Evolutionary conservation across 2,329 filamentous ascomycete genomes (phyloP), one percentile per base, ranked within the genome.

Genomic region (Colletotrichum aenigma): DNA sequence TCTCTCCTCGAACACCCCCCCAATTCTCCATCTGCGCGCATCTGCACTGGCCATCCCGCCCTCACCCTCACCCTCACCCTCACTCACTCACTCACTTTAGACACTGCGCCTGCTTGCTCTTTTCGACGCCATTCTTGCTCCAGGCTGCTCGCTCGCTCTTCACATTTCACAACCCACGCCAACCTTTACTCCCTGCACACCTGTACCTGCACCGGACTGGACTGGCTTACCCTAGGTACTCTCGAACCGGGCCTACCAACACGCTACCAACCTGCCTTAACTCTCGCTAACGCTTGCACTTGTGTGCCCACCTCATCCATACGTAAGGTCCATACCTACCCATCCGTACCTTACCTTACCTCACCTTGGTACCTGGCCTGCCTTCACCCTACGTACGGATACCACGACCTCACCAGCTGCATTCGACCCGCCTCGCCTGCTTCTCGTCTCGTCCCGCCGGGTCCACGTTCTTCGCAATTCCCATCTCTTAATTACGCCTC

Each of bases 401-500:
- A 48, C 38, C 38, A 18, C 38, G 32, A 43, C 38, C 38, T 48
- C 38, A 48, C 38, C 38, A 48, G 38, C 38, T 48, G 38, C 38
- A 48, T 48, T 48, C 18, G 38, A 48, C 38, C 38, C 38, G 38
- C 38, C 38, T 43, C 38, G 26, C 28, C 64, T 55, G 43, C 18
- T 34, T n/a, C 28, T 66, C 38, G 43, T 66, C 48, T 60, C 55
- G 64, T 55, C 70, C 56, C 65, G 60, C 66, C 61, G 28, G 66
- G 66, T 62, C 62, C 38, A 48, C 38, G 38, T n/a, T 48, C 28
- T 38, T 26, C 18, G 52, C 21, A 48, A 36, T 38, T 32, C n/a
- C 26, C 60, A 61, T 58, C 61, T 64, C 72, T 75, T 71, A 75
- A 71, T 67, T 71, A 32, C 68, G 62, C 68, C 61, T 32, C 64